phyloP scores from a whole-genome alignment of 129 eudicot genomes.

The Artemisia tridentata region DNA sequence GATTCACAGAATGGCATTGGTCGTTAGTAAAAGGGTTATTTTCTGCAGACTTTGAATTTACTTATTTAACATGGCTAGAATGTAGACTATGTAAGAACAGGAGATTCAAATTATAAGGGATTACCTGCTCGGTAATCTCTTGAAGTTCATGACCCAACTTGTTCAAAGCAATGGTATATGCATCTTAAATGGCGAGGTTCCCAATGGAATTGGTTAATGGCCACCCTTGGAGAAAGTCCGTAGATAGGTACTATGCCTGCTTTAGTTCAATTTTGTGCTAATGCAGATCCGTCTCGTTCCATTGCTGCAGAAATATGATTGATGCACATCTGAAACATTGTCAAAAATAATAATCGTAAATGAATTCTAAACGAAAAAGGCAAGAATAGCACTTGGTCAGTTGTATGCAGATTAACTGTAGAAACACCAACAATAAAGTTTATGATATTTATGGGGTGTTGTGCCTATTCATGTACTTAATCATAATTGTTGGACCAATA shows the following conservation, averaged over 20 bases:
- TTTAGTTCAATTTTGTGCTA: conserved; percentile 87
- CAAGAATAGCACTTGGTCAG: no score
- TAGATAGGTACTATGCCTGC: conserved; percentile 95
- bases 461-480: no score
- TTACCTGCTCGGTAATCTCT: conserved; percentile 83
- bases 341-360: no score
- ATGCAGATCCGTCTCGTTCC: conserved; percentile 96
- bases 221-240: conserved; percentile 96
- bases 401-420: no score
- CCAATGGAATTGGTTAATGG: conserved; percentile 97
- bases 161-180: conserved; percentile 80
- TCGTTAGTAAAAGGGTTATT: no score
- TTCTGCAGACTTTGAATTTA: background rate
- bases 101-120: background rate
- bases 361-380: no score
- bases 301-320: conserved; percentile 59
- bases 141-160: conserved; percentile 91
- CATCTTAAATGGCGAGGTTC: conserved; percentile 73
- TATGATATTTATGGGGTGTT: no score
- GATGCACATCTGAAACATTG: no score
- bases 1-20: no score
- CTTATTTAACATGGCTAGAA: conserved; percentile 6
- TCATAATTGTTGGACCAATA: no score
- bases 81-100: conserved; percentile 1
- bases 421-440: no score